These are phyloP conservation scores for Mrakia gelida DNA, from an alignment of 768 basidiomycete species.

Conservation along the genomic window DNA sequence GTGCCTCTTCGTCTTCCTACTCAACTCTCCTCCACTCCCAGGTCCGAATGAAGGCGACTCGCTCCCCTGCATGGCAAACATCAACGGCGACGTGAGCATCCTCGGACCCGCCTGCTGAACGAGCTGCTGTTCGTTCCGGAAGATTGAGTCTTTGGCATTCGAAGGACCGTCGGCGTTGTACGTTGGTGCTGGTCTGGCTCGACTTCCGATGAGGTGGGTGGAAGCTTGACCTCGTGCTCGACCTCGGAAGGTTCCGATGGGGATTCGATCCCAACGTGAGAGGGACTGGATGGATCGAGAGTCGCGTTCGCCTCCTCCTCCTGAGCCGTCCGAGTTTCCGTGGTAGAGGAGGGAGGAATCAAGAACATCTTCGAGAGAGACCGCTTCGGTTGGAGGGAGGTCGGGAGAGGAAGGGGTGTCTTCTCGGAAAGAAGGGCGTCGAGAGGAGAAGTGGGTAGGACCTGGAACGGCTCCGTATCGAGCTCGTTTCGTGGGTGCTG, in stretches of 20 bases:
- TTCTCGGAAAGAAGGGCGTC: slow-evolving; percentile 18
- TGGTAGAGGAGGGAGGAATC: slow-evolving; percentile 25
- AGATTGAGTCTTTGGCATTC: slow-evolving; percentile 5
- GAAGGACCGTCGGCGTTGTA: background rate
- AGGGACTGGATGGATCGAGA: slow-evolving; percentile 9
- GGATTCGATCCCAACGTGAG: slow-evolving; percentile 28
- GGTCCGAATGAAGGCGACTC: background rate
- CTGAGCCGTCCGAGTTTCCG: slow-evolving; percentile 12
- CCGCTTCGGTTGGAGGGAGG: slow-evolving; percentile 16
- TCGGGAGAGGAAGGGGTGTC: slow-evolving; percentile 30
- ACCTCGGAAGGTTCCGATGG: slow-evolving; percentile 33
- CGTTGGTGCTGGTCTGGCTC: background rate
- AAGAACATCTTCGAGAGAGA: slow-evolving; percentile 30
- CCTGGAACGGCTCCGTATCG: slow-evolving; percentile 23
- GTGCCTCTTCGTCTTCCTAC: background rate
- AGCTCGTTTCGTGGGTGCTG: slow-evolving; percentile 24
- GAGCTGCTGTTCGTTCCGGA: background rate
- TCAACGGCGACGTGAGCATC: background rate
- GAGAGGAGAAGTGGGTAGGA: background rate
- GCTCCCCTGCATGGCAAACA: background rate
- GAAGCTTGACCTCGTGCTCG: slow-evolving; percentile 16
- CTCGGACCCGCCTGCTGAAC: slow-evolving; percentile 1
- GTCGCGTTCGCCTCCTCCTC: slow-evolving; percentile 1
- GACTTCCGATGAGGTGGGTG: slow-evolving; percentile 9
- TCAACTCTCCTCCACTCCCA: background rate